A percentile compares a stretch with the other conserved stretches of the same genome.
Evolutionary conservation across 2,329 filamentous ascomycete species (phyloP).

Genomic region (Cladophialophora carrionii): DNA sequence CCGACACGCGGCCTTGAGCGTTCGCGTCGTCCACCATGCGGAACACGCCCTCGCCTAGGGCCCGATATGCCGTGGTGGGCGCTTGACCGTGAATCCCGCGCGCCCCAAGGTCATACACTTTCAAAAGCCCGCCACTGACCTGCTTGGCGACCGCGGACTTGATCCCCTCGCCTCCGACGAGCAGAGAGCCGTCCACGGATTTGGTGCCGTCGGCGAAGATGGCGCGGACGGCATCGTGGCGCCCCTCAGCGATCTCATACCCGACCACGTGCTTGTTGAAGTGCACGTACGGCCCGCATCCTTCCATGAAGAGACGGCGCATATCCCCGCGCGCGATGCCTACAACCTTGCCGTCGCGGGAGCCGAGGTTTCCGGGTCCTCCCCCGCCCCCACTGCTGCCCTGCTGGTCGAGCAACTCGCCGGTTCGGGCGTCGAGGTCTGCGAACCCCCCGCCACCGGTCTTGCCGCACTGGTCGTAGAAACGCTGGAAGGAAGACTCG

Average conservation of each 20-base stretch:
- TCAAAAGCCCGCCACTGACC: slow-evolving; percentile 60
- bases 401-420: slow-evolving; percentile 48
- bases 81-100: slow-evolving; percentile 69
- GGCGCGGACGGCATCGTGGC: slow-evolving; percentile 47
- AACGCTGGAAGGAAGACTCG: slow-evolving; percentile 33
- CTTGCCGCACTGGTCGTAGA: slow-evolving; percentile 42
- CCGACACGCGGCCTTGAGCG: slow-evolving; percentile 53
- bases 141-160: slow-evolving; percentile 64
- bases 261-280: slow-evolving; percentile 62
- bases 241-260: slow-evolving; percentile 57
- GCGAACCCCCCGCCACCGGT: slow-evolving; percentile 61
- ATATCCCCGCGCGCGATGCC: slow-evolving; percentile 67
- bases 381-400: not conserved
- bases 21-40: slow-evolving; percentile 55
- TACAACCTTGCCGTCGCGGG: slow-evolving; percentile 62
- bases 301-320: slow-evolving; percentile 61
- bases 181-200: slow-evolving; percentile 61
- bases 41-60: slow-evolving; percentile 66
- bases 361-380: slow-evolving; percentile 44
- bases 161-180: slow-evolving; percentile 66
- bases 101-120: slow-evolving; percentile 66
- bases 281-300: slow-evolving; percentile 59
- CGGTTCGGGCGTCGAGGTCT: slow-evolving; percentile 58
- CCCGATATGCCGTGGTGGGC: slow-evolving; percentile 63
- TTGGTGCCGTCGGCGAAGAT: slow-evolving; percentile 64